Evolutionary conservation across 2,329 filamentous ascomycete species (phyloP).

Genomic region (Cladosporium sp.): DNA sequence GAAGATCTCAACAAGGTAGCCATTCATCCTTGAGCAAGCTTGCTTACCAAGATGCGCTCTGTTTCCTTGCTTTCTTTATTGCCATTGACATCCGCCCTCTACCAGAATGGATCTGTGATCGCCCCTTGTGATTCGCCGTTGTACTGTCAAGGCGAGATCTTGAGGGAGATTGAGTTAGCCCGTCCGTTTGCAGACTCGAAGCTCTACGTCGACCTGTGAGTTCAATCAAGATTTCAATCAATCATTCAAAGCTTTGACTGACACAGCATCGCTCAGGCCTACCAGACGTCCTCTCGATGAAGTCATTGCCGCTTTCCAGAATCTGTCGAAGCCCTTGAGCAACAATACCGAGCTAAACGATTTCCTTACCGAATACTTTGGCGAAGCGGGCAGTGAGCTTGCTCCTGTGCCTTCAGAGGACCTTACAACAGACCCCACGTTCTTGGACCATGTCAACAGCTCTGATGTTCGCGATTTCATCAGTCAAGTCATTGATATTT

Average conservation of each 20-base stretch:
- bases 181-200: conserved; percentile 67
- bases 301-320: conserved; percentile 61
- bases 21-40: neutral
- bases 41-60: conserved; percentile 9
- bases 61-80: conserved; percentile 14
- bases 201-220: conserved; percentile 62
- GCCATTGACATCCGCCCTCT: conserved; percentile 46
- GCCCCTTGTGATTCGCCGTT: conserved; percentile 67
- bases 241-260: neutral
- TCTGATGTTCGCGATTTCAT: conserved; percentile 61
- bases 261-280: conserved; percentile 48
- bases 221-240: conserved; percentile 5
- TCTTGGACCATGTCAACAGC: conserved; percentile 59
- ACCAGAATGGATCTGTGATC: conserved; percentile 59
- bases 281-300: conserved; percentile 60
- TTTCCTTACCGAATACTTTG: conserved; percentile 65
- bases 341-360: conserved; percentile 64
- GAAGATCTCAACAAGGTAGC: neutral
- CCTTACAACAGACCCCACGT: conserved; percentile 58
- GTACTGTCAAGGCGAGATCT: conserved; percentile 66
- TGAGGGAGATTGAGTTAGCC: conserved; percentile 63
- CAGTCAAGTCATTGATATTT: conserved; percentile 65
- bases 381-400: conserved; percentile 63
- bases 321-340: conserved; percentile 59
- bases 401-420: conserved; percentile 53